phyloP scores from a whole-genome alignment of 2,329 filamentous ascomycete species.

The Malbranchea zuffiana region DNA sequence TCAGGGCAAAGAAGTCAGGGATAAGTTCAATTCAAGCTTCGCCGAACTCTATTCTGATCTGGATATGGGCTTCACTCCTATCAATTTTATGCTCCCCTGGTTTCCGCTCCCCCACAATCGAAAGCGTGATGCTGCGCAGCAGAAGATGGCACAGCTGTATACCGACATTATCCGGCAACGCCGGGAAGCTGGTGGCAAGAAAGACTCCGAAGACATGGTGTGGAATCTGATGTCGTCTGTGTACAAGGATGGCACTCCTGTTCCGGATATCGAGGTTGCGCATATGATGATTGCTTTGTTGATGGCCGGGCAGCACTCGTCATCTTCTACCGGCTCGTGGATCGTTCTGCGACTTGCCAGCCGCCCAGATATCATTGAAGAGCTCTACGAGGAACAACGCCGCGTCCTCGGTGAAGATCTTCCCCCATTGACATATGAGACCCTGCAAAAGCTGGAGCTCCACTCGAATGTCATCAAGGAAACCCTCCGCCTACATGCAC shows the following conservation, averaged over 20 bases:
- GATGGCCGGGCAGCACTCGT: constrained; percentile 87
- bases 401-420: constrained; percentile 61
- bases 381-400: constrained; percentile 74
- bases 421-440: constrained; percentile 64
- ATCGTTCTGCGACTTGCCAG: constrained; percentile 71
- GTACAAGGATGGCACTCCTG: constrained; percentile 69
- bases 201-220: constrained; percentile 65
- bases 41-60: constrained; percentile 78
- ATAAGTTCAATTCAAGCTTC: constrained; percentile 67
- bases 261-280: constrained; percentile 77
- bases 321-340: constrained; percentile 73
- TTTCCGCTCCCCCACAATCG: constrained; percentile 80
- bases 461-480: constrained; percentile 82
- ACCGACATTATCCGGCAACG: constrained; percentile 69
- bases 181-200: constrained; percentile 43
- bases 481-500: constrained; percentile 79
- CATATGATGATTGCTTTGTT: constrained; percentile 91
- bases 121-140: constrained; percentile 66
- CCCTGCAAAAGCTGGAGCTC: constrained; percentile 65
- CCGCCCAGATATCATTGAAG: constrained; percentile 67
- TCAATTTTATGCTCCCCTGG: constrained; percentile 88
- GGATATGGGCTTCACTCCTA: constrained; percentile 77
- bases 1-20: constrained; percentile 73
- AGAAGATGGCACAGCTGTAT: constrained; percentile 71
- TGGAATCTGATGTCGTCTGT: constrained; percentile 76